A percentile compares a stretch with the other conserved stretches of the same genome.
phyloP scores from a whole-genome alignment of 164 flowering plant genomes.

The Vitis riparia region DNA sequence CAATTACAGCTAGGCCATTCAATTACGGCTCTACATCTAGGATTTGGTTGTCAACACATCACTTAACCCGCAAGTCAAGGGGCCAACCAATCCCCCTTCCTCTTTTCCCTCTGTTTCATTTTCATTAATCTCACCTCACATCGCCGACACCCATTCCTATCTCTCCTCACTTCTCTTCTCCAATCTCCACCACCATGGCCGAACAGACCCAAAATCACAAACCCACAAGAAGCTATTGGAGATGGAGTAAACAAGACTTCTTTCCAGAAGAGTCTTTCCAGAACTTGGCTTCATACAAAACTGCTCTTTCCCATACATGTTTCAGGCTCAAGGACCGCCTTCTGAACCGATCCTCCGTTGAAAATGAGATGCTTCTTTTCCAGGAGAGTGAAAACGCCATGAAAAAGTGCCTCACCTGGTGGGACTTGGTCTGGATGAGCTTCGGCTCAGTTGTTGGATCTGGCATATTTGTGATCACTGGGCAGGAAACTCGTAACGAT shows the following conservation, averaged over 20 bases:
- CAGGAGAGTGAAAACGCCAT: conserved; percentile 45
- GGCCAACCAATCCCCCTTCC: too few relatives aligned
- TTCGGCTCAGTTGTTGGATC: conserved; percentile 60
- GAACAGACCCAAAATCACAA: too few relatives aligned
- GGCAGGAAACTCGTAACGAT: conserved; percentile 24
- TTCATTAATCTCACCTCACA: too few relatives aligned
- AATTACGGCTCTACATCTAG: too few relatives aligned
- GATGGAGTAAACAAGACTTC: conserved; percentile 35
- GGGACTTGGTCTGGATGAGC: conserved; percentile 71
- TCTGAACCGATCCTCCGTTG: conserved; percentile 40
- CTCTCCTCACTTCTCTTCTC: too few relatives aligned
- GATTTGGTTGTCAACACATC: too few relatives aligned
- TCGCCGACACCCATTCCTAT: too few relatives aligned
- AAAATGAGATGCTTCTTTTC: conserved; percentile 41
- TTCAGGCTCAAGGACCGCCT: conserved; percentile 35
- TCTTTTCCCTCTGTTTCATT: too few relatives aligned
- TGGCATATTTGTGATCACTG: conserved; percentile 64
- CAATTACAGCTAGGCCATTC: too few relatives aligned
- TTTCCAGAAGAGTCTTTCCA: conserved; percentile 56
- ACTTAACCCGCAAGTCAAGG: too few relatives aligned
- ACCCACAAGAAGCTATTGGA: too few relatives aligned
- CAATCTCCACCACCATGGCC: too few relatives aligned
- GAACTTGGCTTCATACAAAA: conserved; percentile 40
- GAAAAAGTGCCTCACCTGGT: conserved; percentile 56
- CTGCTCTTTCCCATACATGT: conserved; percentile 32